Base-by-base conservation (phyloP, 2,329 filamentous ascomycete genomes). In the Colletotrichum ledebouriae region DNA sequence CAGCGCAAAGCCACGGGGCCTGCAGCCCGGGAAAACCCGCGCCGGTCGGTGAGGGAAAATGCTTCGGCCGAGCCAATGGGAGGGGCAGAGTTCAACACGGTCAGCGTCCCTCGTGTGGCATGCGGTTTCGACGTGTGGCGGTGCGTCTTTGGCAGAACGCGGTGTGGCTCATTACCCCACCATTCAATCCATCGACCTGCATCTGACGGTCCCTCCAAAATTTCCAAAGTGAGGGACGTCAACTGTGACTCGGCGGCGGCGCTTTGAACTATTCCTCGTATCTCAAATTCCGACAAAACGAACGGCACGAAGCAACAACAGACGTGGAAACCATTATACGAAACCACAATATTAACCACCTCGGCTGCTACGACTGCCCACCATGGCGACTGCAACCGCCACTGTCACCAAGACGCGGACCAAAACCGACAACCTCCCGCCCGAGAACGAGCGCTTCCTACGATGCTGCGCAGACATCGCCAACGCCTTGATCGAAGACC, bases 391-490 rank as follows among this genome's bases (percentile, higher is more conserved):
- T 60, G 81, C 77, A 70, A 94, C 94, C 84, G 90, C 91, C 53
- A 83, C 80, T 29, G 75, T 78, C 71, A 84, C 80, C 70, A 82
- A 84, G 70, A 84, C 88, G 46, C 84, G 88, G 76, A 92, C 89
- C 74, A 96, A 93, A 80, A 91, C 86, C 75, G 79, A 88, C 75
- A 93, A 94, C 73, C 86, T 97, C 12, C 88, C 94, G 2, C 93
- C 96, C 29, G 96, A 99, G 81, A 97, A 94, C 80, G 96, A 99
- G 82, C 90, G 96, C 59, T 98, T 93, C 79, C 88, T 98, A 79
- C 89, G 94, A 78, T 96, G 94, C 74, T 99, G 97, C 80, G 94
- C 95, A 71, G 97, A 99, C 75, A 94, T 99, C 75, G 95, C 94
- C 59, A 97, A 93, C 77, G 92, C 91, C 61, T 87, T 99, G 55